phyloP scores from a whole-genome alignment of 768 basidiomycete genomes.

The Termitomyces sp. region DNA sequence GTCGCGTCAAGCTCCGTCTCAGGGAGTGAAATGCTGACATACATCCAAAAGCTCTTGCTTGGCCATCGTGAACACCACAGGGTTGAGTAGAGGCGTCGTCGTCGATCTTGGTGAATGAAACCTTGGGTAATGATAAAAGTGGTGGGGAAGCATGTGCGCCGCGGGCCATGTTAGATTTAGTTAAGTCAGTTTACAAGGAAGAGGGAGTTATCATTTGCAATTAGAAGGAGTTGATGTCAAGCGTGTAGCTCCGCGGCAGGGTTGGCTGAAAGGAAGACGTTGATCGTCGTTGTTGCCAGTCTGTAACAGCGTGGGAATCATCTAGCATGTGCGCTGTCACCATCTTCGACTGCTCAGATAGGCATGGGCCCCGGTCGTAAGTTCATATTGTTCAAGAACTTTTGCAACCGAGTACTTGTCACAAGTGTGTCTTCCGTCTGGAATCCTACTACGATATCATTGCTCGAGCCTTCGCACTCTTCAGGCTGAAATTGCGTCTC shows the following conservation, averaged over 20 bases:
- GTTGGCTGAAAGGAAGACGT: not conserved
- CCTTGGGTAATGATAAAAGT: slow-evolving; percentile 51
- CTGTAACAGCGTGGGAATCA: slow-evolving; percentile 7
- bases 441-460: too few species aligned
- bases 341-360: too few species aligned
- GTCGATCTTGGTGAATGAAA: slow-evolving; percentile 64
- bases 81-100: slow-evolving; percentile 62
- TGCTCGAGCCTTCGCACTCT: not conserved
- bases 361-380: too few species aligned
- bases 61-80: slow-evolving; percentile 60
- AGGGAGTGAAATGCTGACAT: slow-evolving; percentile 27
- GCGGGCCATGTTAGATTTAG: slow-evolving; percentile 17
- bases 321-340: not conserved
- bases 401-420: too few species aligned
- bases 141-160: slow-evolving; percentile 18
- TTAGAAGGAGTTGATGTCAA: slow-evolving; percentile 1
- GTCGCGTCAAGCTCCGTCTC: slow-evolving; percentile 2
- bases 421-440: too few species aligned
- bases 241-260: not conserved
- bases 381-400: too few species aligned
- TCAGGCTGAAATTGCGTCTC: not conserved
- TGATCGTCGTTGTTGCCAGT: slow-evolving; percentile 4
- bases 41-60: slow-evolving; percentile 76
- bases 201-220: slow-evolving; percentile 2
- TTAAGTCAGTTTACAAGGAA: not conserved